Evolutionary conservation across 768 basidiomycete species (phyloP).

Genomic region (Boletus coccyginus): DNA sequence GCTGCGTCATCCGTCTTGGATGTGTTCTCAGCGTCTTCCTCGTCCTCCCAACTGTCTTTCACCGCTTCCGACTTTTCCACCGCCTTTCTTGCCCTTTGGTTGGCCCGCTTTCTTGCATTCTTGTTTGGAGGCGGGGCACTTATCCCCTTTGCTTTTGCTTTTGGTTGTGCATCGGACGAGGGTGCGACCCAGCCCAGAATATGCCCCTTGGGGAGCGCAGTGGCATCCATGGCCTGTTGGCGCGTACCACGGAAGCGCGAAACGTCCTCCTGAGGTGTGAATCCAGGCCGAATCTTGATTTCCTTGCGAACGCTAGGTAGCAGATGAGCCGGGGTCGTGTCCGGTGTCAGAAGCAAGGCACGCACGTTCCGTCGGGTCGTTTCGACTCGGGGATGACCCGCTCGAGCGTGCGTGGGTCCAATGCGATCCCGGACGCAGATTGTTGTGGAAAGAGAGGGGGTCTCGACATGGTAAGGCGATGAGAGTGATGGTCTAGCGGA

Average conservation of each 20-base stretch:
- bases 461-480: conserved; percentile 52
- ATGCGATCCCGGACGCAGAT: conserved; percentile 71
- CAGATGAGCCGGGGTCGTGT: conserved; percentile 7
- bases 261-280: conserved; percentile 92
- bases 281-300: conserved; percentile 87
- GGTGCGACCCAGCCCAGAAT: conserved; percentile 80
- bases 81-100: conserved; percentile 67
- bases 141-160: conserved; percentile 30
- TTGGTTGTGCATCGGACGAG: conserved; percentile 39
- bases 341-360: conserved; percentile 4
- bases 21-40: conserved; percentile 47
- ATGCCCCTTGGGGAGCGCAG: conserved; percentile 69
- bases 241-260: conserved; percentile 79
- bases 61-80: conserved; percentile 54
- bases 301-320: conserved; percentile 73
- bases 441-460: conserved; percentile 75
- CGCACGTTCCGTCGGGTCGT: conserved; percentile 82
- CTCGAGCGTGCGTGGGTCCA: conserved; percentile 84
- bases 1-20: conserved; percentile 21
- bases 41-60: conserved; percentile 80
- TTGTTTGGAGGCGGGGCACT: conserved; percentile 54
- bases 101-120: conserved; percentile 80
- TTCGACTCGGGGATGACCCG: conserved; percentile 85
- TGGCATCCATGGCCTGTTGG: conserved; percentile 69
- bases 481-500: conserved; percentile 12